phyloP scores from a whole-genome alignment of 1,284 basidiomycete species.

The Apiotrichum porosum region DNA sequence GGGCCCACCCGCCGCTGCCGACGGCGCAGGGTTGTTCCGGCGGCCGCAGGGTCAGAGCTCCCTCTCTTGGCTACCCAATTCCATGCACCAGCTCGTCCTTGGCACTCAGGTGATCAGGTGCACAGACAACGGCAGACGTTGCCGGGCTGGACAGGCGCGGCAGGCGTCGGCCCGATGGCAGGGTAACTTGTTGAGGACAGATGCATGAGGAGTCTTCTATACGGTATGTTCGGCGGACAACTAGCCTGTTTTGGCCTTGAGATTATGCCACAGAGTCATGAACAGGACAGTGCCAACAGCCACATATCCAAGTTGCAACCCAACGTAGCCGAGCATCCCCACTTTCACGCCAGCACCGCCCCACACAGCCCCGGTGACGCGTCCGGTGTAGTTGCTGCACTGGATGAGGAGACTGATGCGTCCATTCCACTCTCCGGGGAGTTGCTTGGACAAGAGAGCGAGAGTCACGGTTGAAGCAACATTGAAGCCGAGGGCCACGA shows the following conservation, averaged over 20 bases:
- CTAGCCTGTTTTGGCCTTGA: constrained; percentile 11
- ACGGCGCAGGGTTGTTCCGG: no score
- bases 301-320: neutral
- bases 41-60: no score
- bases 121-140: no score
- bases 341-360: constrained; percentile 10
- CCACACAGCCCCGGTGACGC: constrained; percentile 10
- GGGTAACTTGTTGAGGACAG: no score
- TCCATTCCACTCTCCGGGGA: constrained; percentile 9
- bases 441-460: constrained; percentile 7
- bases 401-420: constrained; percentile 5
- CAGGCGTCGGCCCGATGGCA: no score
- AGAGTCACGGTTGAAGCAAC: constrained; percentile 6
- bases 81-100: no score
- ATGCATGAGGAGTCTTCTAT: no score
- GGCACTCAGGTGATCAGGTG: no score
- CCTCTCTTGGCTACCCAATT: no score
- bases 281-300: constrained; percentile 5
- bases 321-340: constrained; percentile 7
- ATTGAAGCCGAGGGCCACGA: constrained; percentile 10
- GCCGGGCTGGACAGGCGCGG: no score
- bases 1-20: no score
- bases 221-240: no score
- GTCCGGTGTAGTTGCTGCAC: constrained; percentile 7
- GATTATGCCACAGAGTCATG: constrained; percentile 2